These are phyloP conservation scores for Cupressus sempervirens DNA, from an alignment of 75 land plant species.

Conservation along the genomic window DNA sequence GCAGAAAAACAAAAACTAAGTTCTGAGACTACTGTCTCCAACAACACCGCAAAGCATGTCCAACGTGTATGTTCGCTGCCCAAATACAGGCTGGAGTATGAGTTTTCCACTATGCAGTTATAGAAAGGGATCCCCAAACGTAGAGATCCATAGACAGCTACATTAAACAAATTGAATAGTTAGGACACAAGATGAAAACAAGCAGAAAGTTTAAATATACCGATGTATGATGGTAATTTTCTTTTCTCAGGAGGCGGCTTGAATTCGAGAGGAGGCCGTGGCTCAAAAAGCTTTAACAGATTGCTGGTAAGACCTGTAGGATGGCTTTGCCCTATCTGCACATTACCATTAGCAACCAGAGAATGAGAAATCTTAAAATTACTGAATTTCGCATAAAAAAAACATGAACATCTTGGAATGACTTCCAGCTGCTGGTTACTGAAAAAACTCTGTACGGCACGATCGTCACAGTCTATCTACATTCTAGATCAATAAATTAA, in stretches of 20 bases:
- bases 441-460: no score
- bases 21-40: neutral
- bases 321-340: constrained; percentile 94
- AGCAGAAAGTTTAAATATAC: constrained; percentile 21
- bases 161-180: neutral
- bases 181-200: neutral
- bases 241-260: constrained; percentile 93
- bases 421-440: neutral
- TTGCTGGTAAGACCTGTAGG: constrained; percentile 92
- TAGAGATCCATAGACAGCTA: neutral
- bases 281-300: constrained; percentile 93
- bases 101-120: neutral
- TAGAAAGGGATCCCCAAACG: neutral
- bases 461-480: neutral
- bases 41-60: neutral
- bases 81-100: neutral
- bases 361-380: neutral
- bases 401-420: neutral
- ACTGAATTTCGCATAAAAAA: neutral
- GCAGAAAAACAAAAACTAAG: neutral
- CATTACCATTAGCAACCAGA: neutral
- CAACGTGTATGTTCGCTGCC: neutral
- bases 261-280: constrained; percentile 87
- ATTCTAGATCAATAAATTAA: neutral
- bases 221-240: constrained; percentile 73